These are phyloP conservation scores for Ustilago esculenta DNA, from an alignment of 1,284 basidiomycete species.

Conservation along the genomic window DNA sequence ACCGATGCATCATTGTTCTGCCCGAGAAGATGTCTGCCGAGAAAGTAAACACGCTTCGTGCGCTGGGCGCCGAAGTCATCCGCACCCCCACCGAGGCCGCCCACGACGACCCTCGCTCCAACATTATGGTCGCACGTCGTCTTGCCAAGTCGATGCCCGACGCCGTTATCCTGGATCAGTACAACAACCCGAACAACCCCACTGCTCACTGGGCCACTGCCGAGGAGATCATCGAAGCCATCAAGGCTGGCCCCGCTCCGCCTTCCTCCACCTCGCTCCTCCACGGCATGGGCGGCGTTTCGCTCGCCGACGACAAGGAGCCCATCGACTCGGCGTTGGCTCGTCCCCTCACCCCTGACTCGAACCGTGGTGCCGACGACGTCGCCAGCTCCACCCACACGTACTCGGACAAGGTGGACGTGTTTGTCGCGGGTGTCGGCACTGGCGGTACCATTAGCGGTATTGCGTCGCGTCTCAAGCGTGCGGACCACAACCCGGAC, in stretches of 20 bases:
- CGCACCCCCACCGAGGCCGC: slow-evolving; percentile 91
- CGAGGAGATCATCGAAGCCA: slow-evolving; percentile 75
- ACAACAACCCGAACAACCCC: slow-evolving; percentile 73
- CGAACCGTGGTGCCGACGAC: slow-evolving; percentile 43
- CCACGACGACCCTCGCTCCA: slow-evolving; percentile 83
- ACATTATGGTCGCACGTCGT: slow-evolving; percentile 85
- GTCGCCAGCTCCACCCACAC: slow-evolving; percentile 21
- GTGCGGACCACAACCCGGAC: slow-evolving; percentile 54
- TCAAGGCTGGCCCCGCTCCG: slow-evolving; percentile 69
- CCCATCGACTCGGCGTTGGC: slow-evolving; percentile 11
- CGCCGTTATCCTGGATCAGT: slow-evolving; percentile 92
- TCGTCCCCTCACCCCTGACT: slow-evolving; percentile 49
- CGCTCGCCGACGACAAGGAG: slow-evolving; percentile 21
- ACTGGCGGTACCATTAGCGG: slow-evolving; percentile 95
- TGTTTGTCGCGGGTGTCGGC: slow-evolving; percentile 86
- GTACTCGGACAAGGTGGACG: slow-evolving; percentile 73
- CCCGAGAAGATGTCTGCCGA: slow-evolving; percentile 97
- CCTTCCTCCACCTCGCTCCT: slow-evolving; percentile 49
- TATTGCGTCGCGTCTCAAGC: slow-evolving; percentile 78
- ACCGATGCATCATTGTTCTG: slow-evolving; percentile 80
- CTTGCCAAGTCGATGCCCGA: slow-evolving; percentile 82
- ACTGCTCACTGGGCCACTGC: slow-evolving; percentile 57
- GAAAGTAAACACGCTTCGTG: slow-evolving; percentile 90
- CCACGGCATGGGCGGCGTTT: slow-evolving; percentile 68
- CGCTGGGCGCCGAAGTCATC: slow-evolving; percentile 90